Evolutionary conservation across 352 stramenopile genomes (phyloP).

Genomic region (Elongisporangium senticosum): DNA sequence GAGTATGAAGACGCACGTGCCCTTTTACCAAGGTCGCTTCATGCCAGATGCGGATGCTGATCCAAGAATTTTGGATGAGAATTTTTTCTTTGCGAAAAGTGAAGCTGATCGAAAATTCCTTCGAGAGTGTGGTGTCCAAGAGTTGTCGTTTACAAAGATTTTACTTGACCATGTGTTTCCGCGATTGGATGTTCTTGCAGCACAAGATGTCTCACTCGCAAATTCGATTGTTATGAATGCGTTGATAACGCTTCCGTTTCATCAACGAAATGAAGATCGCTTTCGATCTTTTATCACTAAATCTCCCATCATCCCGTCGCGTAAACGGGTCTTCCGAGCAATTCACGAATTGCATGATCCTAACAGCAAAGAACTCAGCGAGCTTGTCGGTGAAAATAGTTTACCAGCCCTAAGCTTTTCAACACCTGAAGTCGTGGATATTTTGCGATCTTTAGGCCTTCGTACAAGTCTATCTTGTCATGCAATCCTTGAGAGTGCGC

Average conservation of each 20-base stretch:
- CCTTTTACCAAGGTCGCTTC: constrained; percentile 15
- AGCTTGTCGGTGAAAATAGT: constrained; percentile 60
- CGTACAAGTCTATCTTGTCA: constrained; percentile 58
- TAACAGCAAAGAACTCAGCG: constrained; percentile 52
- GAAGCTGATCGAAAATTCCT: constrained; percentile 38
- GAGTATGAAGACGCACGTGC: background rate
- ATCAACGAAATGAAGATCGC: constrained; percentile 38
- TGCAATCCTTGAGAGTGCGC: constrained; percentile 63
- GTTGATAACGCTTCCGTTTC: constrained; percentile 40
- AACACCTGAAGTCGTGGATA: constrained; percentile 34
- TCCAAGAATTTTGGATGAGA: constrained; percentile 34
- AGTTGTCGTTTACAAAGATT: constrained; percentile 50
- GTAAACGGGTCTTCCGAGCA: constrained; percentile 38
- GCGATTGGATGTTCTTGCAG: constrained; percentile 27
- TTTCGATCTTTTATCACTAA: constrained; percentile 46
- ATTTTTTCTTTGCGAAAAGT: constrained; percentile 39
- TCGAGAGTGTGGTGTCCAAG: constrained; percentile 37
- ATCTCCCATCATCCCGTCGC: constrained; percentile 45
- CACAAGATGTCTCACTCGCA: constrained; percentile 24
- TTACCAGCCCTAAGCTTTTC: constrained; percentile 51
- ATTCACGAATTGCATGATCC: constrained; percentile 67
- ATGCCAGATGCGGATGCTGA: constrained; percentile 40
- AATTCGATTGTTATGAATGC: constrained; percentile 44
- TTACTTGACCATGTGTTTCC: constrained; percentile 64
- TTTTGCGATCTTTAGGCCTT: constrained; percentile 50